phyloP scores from a whole-genome alignment of 1,284 basidiomycete species.

The Ceratobasidium theobromae region DNA sequence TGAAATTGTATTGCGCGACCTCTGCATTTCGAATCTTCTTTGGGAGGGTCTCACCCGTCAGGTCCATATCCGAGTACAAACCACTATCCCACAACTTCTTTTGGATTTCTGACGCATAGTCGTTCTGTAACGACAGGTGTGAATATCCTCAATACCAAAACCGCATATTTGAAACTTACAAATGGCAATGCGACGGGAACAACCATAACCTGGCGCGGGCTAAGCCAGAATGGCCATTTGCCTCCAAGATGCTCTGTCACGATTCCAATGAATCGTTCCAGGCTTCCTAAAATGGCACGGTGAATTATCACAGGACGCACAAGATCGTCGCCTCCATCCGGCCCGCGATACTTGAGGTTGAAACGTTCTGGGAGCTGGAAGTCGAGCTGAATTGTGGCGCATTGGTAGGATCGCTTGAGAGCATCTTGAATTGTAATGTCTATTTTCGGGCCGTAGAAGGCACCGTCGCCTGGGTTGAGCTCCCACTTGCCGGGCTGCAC shows the following conservation, averaged over 20 bases:
- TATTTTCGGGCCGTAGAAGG: slow-evolving; percentile 97
- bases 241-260: slow-evolving; percentile 97
- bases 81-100: slow-evolving; percentile 69
- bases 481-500: slow-evolving; percentile 91
- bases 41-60: slow-evolving; percentile 87
- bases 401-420: slow-evolving; percentile 91
- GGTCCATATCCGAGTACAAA: slow-evolving; percentile 90
- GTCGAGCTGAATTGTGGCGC: slow-evolving; percentile 98
- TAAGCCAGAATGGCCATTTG: slow-evolving; percentile 99
- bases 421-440: slow-evolving; percentile 98
- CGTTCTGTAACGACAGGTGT: slow-evolving; percentile 58
- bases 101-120: slow-evolving; percentile 83
- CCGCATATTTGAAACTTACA: slow-evolving; percentile 52
- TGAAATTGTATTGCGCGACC: slow-evolving; percentile 95
- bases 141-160: not conserved
- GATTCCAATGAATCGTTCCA: slow-evolving; percentile 97
- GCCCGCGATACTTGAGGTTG: slow-evolving; percentile 86
- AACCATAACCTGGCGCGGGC: slow-evolving; percentile 90
- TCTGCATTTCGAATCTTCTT: slow-evolving; percentile 97
- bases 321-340: slow-evolving; percentile 62
- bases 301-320: slow-evolving; percentile 96
- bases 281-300: slow-evolving; percentile 90
- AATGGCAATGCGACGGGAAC: slow-evolving; percentile 90
- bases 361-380: slow-evolving; percentile 99
- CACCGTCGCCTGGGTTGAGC: slow-evolving; percentile 94